phyloP scores from a whole-genome alignment of 2,329 filamentous ascomycete genomes.

The Fusarium scirpi region DNA sequence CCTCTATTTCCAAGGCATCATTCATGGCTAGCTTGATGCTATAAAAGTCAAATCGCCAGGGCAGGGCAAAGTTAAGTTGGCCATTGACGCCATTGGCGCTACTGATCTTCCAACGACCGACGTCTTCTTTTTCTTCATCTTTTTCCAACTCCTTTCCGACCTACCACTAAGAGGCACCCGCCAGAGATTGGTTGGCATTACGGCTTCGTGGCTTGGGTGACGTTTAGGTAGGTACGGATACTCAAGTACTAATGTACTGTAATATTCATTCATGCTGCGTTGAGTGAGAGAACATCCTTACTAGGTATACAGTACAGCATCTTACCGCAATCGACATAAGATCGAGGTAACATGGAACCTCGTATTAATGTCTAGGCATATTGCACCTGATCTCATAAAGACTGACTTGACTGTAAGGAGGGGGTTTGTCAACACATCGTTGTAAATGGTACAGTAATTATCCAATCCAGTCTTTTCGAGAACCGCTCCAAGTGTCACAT shows the following conservation, averaged over 20 bases:
- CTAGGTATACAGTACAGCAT: not conserved
- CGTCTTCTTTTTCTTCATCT: slow-evolving; percentile 13
- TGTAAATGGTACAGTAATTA: not conserved
- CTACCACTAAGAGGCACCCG: slow-evolving; percentile 7
- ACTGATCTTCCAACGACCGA: slow-evolving; percentile 15
- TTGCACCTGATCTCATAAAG: slow-evolving; percentile 18
- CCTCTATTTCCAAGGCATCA: slow-evolving; percentile 37
- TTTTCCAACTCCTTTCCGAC: not conserved
- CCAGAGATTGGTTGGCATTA: slow-evolving; percentile 20
- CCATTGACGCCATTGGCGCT: slow-evolving; percentile 36
- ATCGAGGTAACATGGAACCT: slow-evolving; percentile 9
- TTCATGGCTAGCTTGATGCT: slow-evolving; percentile 16
- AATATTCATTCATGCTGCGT: not conserved
- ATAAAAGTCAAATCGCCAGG: slow-evolving; percentile 13
- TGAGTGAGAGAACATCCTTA: not conserved
- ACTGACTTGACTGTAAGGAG: slow-evolving; percentile 6
- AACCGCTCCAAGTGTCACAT: slow-evolving; percentile 39
- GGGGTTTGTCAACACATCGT: slow-evolving; percentile 27
- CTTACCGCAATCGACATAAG: not conserved
- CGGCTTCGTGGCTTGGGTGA: slow-evolving; percentile 20
- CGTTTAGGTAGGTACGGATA: not conserved
- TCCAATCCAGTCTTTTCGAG: slow-evolving; percentile 30
- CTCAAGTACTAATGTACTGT: not conserved
- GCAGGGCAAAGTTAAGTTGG: slow-evolving; percentile 7
- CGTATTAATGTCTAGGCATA: slow-evolving; percentile 13